Evolutionary conservation across 345 rosid species (phyloP).

Genomic region (Zanthoxylum bungeanum): DNA sequence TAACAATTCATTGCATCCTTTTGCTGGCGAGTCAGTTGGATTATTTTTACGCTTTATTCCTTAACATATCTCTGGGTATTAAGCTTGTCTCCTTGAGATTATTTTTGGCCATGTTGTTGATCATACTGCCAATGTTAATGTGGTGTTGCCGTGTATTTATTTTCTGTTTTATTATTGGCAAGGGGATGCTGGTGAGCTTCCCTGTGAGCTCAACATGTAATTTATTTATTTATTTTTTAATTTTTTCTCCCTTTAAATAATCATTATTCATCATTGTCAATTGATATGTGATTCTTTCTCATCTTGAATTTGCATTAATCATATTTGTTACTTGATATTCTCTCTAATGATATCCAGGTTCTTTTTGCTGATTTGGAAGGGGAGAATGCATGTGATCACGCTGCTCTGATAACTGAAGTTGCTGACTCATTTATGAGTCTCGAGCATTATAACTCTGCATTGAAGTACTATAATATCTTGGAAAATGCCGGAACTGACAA

Average conservation of each 20-base stretch:
- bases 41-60: too few species aligned
- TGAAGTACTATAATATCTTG: slow-evolving; percentile 71
- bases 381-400: slow-evolving; percentile 38
- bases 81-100: background rate
- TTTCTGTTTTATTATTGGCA: background rate
- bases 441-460: slow-evolving; percentile 52
- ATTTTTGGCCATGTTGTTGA: background rate
- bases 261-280: background rate
- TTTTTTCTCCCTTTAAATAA: background rate
- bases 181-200: background rate
- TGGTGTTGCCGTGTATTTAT: background rate
- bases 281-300: background rate
- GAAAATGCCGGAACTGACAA: slow-evolving; percentile 39
- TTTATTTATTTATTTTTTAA: background rate
- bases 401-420: slow-evolving; percentile 47
- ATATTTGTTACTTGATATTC: slow-evolving; percentile 2
- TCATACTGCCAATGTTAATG: background rate
- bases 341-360: slow-evolving; percentile 39
- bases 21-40: background rate
- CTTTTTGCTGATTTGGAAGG: slow-evolving; percentile 40
- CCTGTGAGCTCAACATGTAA: background rate
- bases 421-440: slow-evolving; percentile 67
- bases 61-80: background rate
- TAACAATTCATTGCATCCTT: background rate
- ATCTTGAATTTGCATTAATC: background rate